Evolutionary conservation across 2,329 filamentous ascomycete species (phyloP), one percentile per base, ranked within the genome.

Genomic region (Aureobasidium subglaciale): DNA sequence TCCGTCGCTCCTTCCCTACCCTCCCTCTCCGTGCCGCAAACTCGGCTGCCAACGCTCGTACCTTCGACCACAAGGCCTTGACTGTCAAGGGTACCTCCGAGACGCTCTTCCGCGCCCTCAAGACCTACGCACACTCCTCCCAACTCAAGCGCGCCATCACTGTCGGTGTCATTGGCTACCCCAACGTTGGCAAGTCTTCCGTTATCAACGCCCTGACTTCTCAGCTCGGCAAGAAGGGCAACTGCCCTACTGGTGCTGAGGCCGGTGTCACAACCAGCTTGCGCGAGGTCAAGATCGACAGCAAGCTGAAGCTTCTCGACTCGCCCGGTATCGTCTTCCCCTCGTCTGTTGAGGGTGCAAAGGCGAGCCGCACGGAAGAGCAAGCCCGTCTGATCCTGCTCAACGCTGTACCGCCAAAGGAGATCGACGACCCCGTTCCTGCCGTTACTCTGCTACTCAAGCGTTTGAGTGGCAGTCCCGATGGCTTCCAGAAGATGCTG

Each of bases 311-410:
- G 63, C 81, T 96, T 41, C 86, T 96, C 65, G 91, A 96, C 74
- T 96, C 91, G 0, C 91, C 91, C 34, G 91, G 91, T 65, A 95
- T 96, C 63, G 89, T 96, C 58, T 96, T 96, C 78, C 90, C 91
- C 8, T 88, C 85, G 24, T 67, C 73, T 7, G 57, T 65, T 6
- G 76, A 83, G 37, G 70, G 70, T 32, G 54, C 48, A 55, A 73
- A 74, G 57, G 71, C 70, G 5, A 54, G 42, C 49, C 72, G 73
- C 55, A 70, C 69, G 6, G 86, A 89, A 35, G 87, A 93, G 59
- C 76, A 82, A 69, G 90, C 91, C 25, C 84, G 90, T 64, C 81
- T 96, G 20, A 83, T 95, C 55, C 85, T 96, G 38, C 81, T 96
- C 54, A 96, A 96, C 70, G 90, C 90, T 29, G 81, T 99, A 3